Evolutionary conservation across 1,284 basidiomycete species (phyloP).

Genomic region (Psilocybe mexicana): DNA sequence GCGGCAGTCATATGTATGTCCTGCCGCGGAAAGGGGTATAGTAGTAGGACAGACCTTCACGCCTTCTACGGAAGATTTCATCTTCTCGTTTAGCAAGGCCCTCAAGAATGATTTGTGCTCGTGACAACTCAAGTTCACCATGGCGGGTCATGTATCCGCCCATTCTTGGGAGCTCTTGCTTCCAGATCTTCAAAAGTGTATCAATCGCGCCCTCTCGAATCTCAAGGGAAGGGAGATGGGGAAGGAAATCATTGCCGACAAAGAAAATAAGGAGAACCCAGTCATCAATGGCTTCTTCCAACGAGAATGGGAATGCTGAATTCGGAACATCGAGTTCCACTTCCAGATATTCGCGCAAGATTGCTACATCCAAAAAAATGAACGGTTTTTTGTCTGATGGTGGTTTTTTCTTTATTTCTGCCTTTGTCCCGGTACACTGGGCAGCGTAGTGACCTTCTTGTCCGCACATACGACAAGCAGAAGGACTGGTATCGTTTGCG

Average conservation of each 20-base stretch:
- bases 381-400: slow-evolving; percentile 92
- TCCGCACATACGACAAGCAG: slow-evolving; percentile 89
- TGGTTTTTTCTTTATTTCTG: slow-evolving; percentile 63
- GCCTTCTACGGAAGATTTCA: slow-evolving; percentile 91
- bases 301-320: slow-evolving; percentile 85
- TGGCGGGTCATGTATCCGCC: slow-evolving; percentile 96
- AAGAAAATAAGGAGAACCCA: slow-evolving; percentile 99
- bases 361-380: slow-evolving; percentile 97
- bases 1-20: slow-evolving; percentile 15
- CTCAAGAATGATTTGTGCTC: slow-evolving; percentile 94
- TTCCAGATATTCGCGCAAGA: slow-evolving; percentile 96
- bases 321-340: slow-evolving; percentile 87
- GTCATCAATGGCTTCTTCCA: slow-evolving; percentile 98
- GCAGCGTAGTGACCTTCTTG: slow-evolving; percentile 94
- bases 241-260: slow-evolving; percentile 99
- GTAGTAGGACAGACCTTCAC: slow-evolving; percentile 73
- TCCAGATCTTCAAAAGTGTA: slow-evolving; percentile 95
- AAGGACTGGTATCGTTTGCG: slow-evolving; percentile 74
- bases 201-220: slow-evolving; percentile 99
- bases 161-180: slow-evolving; percentile 89
- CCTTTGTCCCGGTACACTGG: slow-evolving; percentile 83
- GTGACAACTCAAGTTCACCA: slow-evolving; percentile 83
- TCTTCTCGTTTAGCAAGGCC: slow-evolving; percentile 92
- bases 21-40: slow-evolving; percentile 16
- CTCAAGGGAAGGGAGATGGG: slow-evolving; percentile 96